phyloP scores from a whole-genome alignment of 192 early-diverging fungal genomes.

The Powellomyces hirtus region DNA sequence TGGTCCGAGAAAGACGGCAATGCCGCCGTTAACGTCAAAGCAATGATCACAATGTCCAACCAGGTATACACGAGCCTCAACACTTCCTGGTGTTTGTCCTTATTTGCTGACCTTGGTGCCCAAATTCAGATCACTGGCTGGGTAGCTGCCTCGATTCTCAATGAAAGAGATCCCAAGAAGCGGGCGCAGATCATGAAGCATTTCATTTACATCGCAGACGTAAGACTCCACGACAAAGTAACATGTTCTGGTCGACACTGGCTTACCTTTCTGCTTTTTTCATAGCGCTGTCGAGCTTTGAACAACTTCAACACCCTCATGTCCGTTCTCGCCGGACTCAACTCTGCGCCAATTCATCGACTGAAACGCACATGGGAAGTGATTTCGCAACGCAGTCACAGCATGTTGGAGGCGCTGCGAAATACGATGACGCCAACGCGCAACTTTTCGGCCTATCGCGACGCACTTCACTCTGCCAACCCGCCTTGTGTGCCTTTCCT shows the following conservation, averaged over 20 bases:
- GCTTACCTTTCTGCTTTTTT: not conserved
- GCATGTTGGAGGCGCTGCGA: slow-evolving; percentile 55
- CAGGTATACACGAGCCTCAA: slow-evolving; percentile 42
- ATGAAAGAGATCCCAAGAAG: slow-evolving; percentile 58
- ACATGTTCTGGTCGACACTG: too few species aligned
- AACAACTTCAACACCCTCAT: slow-evolving; percentile 97
- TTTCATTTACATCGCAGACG: slow-evolving; percentile 54
- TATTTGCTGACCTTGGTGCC: not conserved
- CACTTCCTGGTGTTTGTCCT: not conserved
- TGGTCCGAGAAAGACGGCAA: slow-evolving; percentile 65
- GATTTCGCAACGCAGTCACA: slow-evolving; percentile 20
- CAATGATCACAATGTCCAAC: slow-evolving; percentile 82
- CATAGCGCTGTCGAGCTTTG: slow-evolving; percentile 68
- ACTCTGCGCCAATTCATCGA: slow-evolving; percentile 83
- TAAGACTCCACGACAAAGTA: too few species aligned
- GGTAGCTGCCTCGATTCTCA: slow-evolving; percentile 81
- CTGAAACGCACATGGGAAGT: slow-evolving; percentile 89
- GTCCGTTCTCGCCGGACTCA: slow-evolving; percentile 86
- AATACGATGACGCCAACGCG: slow-evolving; percentile 74
- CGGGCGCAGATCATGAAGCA: slow-evolving; percentile 41
- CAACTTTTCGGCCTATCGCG: slow-evolving; percentile 83
- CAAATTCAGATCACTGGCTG: slow-evolving; percentile 67
- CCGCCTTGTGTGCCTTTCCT: slow-evolving; percentile 69
- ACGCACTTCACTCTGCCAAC: slow-evolving; percentile 75
- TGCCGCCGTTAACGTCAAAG: slow-evolving; percentile 80